Evolutionary conservation across 331 rosid species (phyloP).

Genomic region (Prunus yedoensis): DNA sequence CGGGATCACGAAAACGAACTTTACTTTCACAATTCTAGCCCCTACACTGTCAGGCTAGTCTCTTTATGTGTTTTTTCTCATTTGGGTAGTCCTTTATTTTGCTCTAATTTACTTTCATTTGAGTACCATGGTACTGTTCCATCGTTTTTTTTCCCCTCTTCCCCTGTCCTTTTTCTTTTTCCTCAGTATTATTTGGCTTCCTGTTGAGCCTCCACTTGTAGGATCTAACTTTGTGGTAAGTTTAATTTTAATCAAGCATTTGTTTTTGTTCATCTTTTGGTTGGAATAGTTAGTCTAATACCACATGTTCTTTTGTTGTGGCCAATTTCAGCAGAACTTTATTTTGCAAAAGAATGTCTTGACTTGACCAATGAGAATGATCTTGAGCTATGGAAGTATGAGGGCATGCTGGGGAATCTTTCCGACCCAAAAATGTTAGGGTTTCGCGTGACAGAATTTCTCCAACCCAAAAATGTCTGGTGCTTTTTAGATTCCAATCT

Average conservation of each 20-base stretch:
- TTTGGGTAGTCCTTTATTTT: background rate
- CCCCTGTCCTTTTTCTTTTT: background rate
- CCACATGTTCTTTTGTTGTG: background rate
- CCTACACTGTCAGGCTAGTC: background rate
- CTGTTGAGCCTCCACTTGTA: background rate
- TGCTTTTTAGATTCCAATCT: constrained; percentile 61
- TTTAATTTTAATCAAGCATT: background rate
- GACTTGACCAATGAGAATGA: background rate
- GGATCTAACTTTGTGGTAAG: background rate
- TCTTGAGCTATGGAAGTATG: constrained; percentile 4
- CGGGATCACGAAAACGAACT: constrained; percentile 47
- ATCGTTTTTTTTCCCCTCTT: background rate
- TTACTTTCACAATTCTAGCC: background rate
- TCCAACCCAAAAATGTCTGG: constrained; percentile 36
- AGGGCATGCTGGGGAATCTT: constrained; percentile 38
- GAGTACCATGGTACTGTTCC: background rate
- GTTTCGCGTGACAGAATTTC: constrained; percentile 61
- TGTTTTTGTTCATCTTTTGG: background rate
- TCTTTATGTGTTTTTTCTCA: background rate
- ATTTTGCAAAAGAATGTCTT: background rate
- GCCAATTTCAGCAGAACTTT: background rate
- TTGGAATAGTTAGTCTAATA: background rate
- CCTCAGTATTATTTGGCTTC: too few species aligned
- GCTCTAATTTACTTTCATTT: background rate
- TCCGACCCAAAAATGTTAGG: constrained; percentile 46